phyloP scores from a whole-genome alignment of 2,329 filamentous ascomycete species.

The Metarhizium brunneum region DNA sequence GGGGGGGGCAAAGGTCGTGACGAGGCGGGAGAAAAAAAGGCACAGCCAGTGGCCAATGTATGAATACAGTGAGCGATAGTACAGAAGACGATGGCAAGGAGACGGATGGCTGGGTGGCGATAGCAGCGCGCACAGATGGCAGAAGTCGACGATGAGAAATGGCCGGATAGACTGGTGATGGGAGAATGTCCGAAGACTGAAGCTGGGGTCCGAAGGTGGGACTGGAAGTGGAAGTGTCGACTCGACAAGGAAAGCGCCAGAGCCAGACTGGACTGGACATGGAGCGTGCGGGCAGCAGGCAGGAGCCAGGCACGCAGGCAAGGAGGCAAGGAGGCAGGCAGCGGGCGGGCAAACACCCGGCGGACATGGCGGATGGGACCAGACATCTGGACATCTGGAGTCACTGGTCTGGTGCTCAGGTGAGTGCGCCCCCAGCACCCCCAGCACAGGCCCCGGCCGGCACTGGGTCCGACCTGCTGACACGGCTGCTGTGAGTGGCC shows the following conservation, averaged over 20 bases:
- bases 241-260: background rate
- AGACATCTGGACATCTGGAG: no score
- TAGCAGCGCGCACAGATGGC: conserved; percentile 1
- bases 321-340: background rate
- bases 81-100: conserved; percentile 1
- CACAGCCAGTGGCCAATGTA: conserved; percentile 1
- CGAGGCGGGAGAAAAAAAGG: background rate
- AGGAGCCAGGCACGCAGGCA: background rate
- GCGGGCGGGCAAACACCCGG: background rate
- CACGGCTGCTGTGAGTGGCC: background rate
- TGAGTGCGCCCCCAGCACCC: no score
- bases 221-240: background rate
- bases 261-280: no score
- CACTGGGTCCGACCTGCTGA: no score
- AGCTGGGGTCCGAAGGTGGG: background rate
- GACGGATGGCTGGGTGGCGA: conserved; percentile 3
- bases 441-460: no score
- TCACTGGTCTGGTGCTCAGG: no score
- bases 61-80: conserved; percentile 4
- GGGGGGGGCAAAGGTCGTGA: background rate
- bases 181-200: conserved; percentile 1
- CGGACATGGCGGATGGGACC: no score
- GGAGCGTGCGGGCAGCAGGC: no score
- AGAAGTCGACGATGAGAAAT: conserved; percentile 2
- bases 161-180: conserved; percentile 1